Base-by-base conservation (phyloP, 2,329 filamentous ascomycete species). In the Talaromyces albobiverticillius region DNA sequence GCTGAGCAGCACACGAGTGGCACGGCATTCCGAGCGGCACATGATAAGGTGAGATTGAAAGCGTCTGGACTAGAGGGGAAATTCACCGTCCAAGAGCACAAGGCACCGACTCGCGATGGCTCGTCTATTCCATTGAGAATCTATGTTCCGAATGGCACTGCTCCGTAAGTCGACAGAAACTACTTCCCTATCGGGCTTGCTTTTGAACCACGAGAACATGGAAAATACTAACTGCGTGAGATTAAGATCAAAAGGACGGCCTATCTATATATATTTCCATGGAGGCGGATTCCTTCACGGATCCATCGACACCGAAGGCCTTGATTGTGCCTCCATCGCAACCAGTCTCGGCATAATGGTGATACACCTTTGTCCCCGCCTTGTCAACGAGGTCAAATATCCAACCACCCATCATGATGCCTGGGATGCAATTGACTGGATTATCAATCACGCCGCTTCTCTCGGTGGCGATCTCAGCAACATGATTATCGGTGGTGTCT, bases 201-300 rank as follows among this genome's bases (percentile, higher is more conserved):
- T n/a, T 29, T 18, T 31, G 14, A 3, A n/a, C n/a, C 22, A 13
- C 2, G n/a, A 9, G 9, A 31, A 23, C 1, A 20, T 41, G 11
- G 25, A n/a, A 10, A 20, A 29, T 22, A 11, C 42, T 31, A 36
- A 42, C 38, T 26, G 25, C 13, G 14, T 13, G 20, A 11, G 1
- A 41, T 1, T 6, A 36, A 43, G 49, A 13, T 23, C 49, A 10
- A n/a, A 45, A 45, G 49, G 18, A 26, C 49, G 16, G 23, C 49
- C 49, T 7, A 51, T 43, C 18, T 51, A 51, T 25, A 9, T 45
- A 23, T 51, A 51, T 18, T 45, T 51, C 38, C 49, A 51, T 11
- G 49, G 49, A 8, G 41, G 49, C n/a, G 49, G 49, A 13, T 45
- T 34, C 18, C 40, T 51, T 14, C 49, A 43, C 20, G 49, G 49